Base-by-base conservation (phyloP, 768 basidiomycete genomes). In the Phanerodontia chrysosporium region DNA sequence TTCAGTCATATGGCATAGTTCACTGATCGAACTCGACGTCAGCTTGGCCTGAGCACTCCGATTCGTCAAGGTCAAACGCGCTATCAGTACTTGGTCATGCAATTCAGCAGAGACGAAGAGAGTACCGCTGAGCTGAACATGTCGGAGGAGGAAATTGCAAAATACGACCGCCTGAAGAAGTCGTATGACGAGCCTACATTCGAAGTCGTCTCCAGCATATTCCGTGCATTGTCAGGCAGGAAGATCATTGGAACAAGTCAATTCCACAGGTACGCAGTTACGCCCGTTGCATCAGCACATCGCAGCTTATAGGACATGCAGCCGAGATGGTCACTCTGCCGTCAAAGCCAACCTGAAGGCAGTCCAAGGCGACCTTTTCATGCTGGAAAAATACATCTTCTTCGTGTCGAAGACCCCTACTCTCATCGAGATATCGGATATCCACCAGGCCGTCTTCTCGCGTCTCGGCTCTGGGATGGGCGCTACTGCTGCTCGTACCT, bases 291-390 rank as follows among this genome's bases (percentile, higher is more conserved):
- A 13, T 14, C 9, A 13, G 13, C 24, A 6, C 18, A 46, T 48
- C 13, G 6, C 32, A 35, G 24, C 49, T 62, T 25, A 62, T 44
- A 24, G 39, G 45, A 36, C 14, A 18, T 51, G 10, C 62, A 96
- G 94, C 65, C 92, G 90, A 29, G 87, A 89, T 65, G 92, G 94
- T 3, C 89, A 94, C 63, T 89, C 91, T 16, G 92, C 93, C n/a
- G 88, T 99, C 76, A 98, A 98, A 76, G 94, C 93, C 66, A 97
- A 98, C 72, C 80, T 98, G 65, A 98, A 98, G 75, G 97, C 97
- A 45, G 82, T 90, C 3, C 94, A 96, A 73, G 97, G 97, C 60
- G 95, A 98, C 71, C 84, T 99, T 30, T 98, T 97, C 82, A 84
- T 98, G 80, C 87, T 99, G 63, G 97, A 98, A 68, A 98, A 98